Evolutionary conservation across 352 stramenopile species (phyloP), one percentile per base, ranked within the genome.

Genomic region (Globisporangium middletonii): DNA sequence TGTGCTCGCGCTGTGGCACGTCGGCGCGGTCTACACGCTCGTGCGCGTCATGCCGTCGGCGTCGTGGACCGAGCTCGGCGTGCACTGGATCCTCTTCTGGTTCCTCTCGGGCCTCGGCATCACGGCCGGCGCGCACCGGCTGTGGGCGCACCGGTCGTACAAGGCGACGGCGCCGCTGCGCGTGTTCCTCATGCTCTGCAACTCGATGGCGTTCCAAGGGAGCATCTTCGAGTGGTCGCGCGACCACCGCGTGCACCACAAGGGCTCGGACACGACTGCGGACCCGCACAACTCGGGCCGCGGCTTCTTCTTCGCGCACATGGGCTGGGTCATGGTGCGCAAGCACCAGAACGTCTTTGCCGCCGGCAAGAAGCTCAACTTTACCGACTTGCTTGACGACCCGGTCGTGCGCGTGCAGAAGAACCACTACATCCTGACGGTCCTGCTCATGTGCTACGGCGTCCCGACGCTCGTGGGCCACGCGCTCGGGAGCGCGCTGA

Each of bases 301-400:
- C 26, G 97, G 97, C 35, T 98, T 99, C 74, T 99, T 99, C 80
- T 99, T 98, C 69, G 93, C 97, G 13, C 97, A 99, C 81, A 98
- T 99, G 83, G 97, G 97, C 60, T 99, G 97, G 97, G 79, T 99
- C 43, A 97, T 98, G 72, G 83, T 99, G 26, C 98, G 98, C 76
- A 99, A 99, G 77, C 89, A 99, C 80, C 79, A 86, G 9, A 93
- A 95, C 64, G 89, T 88, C 56, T 45, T 92, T 46, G 85, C 89
- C n/a, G 74, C 73, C 55, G 85, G 83, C 59, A 86, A 89, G 61
- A 97, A 98, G 70, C 78, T 99, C 53, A 94, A 97, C 69, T 98
- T 98, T 64, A 85, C 79, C 16, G 97, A 99, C 65, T 71, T 99
- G 37, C 67, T 96, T 42, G 83, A 80, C 18, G 96, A 99, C 73